These are phyloP conservation scores for Volvox reticuliferus DNA, from an alignment of 139 green algal species.

Conservation along the genomic window DNA sequence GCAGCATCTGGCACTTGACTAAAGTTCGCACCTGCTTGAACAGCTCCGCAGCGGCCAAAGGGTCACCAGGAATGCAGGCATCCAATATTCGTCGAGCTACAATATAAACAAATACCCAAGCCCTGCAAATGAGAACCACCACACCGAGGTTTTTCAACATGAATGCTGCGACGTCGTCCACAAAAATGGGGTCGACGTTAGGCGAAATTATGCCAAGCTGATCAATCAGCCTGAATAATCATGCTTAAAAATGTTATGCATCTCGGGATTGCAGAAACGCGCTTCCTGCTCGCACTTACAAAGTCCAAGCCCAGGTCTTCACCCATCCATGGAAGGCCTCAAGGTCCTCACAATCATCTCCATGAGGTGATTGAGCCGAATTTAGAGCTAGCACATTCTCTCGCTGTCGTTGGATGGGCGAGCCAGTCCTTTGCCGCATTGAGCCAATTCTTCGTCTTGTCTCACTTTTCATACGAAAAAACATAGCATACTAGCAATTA, in stretches of 20 bases:
- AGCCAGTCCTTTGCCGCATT: neutral
- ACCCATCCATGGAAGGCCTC: conserved; percentile 25
- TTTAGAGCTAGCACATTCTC: neutral
- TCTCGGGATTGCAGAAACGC: too few relatives aligned
- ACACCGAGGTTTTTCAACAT: too few relatives aligned
- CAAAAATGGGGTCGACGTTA: too few relatives aligned
- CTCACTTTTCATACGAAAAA: neutral
- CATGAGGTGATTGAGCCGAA: neutral
- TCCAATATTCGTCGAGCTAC: neutral
- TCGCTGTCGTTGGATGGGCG: neutral
- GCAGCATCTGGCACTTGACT: neutral
- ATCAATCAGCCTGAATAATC: too few relatives aligned
- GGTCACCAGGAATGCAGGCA: neutral
- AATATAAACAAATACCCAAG: neutral
- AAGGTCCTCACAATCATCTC: neutral
- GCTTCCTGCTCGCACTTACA: conserved; percentile 9
- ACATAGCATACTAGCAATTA: too few relatives aligned
- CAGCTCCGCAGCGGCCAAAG: neutral
- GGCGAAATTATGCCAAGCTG: too few relatives aligned
- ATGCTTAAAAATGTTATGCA: too few relatives aligned
- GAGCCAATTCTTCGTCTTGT: neutral
- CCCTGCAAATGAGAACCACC: neutral
- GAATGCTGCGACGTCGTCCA: too few relatives aligned
- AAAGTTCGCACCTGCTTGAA: neutral
- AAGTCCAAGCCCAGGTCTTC: neutral